Evolutionary conservation across 495 filamentous ascomycete genomes (phyloP), one percentile per base, ranked within the genome.

Genomic region (Cercophora scortea): DNA sequence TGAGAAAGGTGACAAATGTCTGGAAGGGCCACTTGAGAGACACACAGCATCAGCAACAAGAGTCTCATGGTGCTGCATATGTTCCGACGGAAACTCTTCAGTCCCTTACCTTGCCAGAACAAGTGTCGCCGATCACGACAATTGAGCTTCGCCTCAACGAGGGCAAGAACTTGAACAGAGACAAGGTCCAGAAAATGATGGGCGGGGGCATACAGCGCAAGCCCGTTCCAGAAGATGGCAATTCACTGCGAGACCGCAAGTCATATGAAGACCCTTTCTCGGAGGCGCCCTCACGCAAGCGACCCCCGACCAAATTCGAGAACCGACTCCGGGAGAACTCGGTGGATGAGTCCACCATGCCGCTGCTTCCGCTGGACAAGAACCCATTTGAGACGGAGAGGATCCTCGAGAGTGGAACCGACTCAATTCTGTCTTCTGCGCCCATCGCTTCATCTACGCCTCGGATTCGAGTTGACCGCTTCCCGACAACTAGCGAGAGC

Each of bases 251-350:
- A 45, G 47, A 52, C 15, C 43, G 51, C 49, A 48, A 32, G 16
- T 50, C 53, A 13, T n/a, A 46, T 11, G 62, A 67, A 8, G 61
- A 70, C 51, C 69, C 67, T 13, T 69, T 69, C 54, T 58, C 60
- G 8, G 64, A 66, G 15, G 32, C 50, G n/a, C 6, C 45, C 12
- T 8, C 15, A 6, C 12, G 33, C n/a, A 45, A 25, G 10, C 53
- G 57, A 32, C 11, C 41, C 11, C 39, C 35, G 7, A 56, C 53
- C n/a, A 45, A 48, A 35, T 56, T 59, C 19, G 57, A 59, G 46
- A 45, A 32, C 11, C 53, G 53, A n/a, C 57, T 59, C 8, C 50
- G 54, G 16, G 39, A 42, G 13, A 45, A 25, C 12, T 54, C 55
- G 13, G 17, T 40, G n/a, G 46, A 43, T 32, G 51, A 50, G 13